Conservation (phyloP, 805 yeast genomes). For the Sungouiozyma intestinalis region DNA sequence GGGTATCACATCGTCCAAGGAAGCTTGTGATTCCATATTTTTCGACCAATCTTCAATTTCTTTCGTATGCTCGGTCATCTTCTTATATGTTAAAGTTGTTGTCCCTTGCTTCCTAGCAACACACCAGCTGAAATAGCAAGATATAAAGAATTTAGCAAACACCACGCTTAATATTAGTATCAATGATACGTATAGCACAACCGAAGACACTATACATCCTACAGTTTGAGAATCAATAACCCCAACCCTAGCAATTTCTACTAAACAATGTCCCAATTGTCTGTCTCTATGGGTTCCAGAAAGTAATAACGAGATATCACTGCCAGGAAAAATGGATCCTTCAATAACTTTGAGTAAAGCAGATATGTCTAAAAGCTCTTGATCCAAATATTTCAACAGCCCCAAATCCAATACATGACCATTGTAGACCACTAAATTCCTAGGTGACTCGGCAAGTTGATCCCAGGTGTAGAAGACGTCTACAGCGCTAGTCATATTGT, state of each 20-base stretch:
- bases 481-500: slow-evolving; percentile 47
- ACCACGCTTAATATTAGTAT: slow-evolving; percentile 80
- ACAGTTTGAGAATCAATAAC: slow-evolving; percentile 78
- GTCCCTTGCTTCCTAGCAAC: slow-evolving; percentile 78
- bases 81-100: slow-evolving; percentile 43
- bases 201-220: slow-evolving; percentile 86
- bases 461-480: slow-evolving; percentile 89
- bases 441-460: slow-evolving; percentile 50
- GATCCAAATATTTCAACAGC: slow-evolving; percentile 63
- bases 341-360: slow-evolving; percentile 41
- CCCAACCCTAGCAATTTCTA: slow-evolving; percentile 84
- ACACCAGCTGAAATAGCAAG: slow-evolving; percentile 83
- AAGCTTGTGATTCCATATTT: slow-evolving; percentile 41
- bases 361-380: slow-evolving; percentile 56
- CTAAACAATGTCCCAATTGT: slow-evolving; percentile 66
- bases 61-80: slow-evolving; percentile 52
- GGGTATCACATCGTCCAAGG: slow-evolving; percentile 41
- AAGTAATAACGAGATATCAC: slow-evolving; percentile 68
- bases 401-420: slow-evolving; percentile 82
- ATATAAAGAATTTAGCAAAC: slow-evolving; percentile 64
- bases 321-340: slow-evolving; percentile 44
- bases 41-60: slow-evolving; percentile 83
- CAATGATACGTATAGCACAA: slow-evolving; percentile 72
- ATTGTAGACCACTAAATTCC: slow-evolving; percentile 78
- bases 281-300: slow-evolving; percentile 50